Evolutionary conservation across 2,329 filamentous ascomycete species (phyloP).

Genomic region (Xylaria multiplex): DNA sequence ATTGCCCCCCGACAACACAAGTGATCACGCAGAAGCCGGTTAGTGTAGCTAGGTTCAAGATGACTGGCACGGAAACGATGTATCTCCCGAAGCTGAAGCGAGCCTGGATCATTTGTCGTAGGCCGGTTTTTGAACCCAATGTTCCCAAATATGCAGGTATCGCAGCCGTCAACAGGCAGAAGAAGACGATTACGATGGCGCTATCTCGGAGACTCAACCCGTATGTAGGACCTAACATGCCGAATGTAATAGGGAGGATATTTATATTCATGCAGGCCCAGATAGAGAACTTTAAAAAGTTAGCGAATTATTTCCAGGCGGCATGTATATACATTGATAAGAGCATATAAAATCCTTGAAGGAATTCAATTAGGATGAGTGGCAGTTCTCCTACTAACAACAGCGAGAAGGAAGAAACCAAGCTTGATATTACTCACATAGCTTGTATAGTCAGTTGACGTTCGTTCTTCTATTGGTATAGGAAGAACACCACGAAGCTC

Average conservation of each 20-base stretch:
- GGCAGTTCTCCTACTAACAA: neutral
- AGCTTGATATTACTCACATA: conserved; percentile 44
- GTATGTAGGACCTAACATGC: conserved; percentile 67
- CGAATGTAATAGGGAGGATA: conserved; percentile 64
- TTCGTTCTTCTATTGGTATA: conserved; percentile 46
- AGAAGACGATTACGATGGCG: conserved; percentile 70
- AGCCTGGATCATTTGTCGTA: conserved; percentile 74
- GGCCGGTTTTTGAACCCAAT: conserved; percentile 68
- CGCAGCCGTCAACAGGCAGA: conserved; percentile 64
- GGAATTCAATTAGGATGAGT: neutral
- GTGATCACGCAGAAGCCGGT: conserved; percentile 71
- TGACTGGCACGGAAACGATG: conserved; percentile 65
- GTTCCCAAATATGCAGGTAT: conserved; percentile 67
- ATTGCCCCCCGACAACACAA: conserved; percentile 68
- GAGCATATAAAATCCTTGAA: neutral
- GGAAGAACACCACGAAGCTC: conserved; percentile 47
- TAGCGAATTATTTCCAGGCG: conserved; percentile 3
- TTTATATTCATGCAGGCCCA: conserved; percentile 30
- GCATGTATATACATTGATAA: neutral
- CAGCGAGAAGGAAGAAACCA: neutral
- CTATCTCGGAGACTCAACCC: conserved; percentile 66
- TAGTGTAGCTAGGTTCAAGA: conserved; percentile 70
- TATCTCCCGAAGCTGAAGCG: conserved; percentile 69
- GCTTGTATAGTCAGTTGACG: conserved; percentile 44
- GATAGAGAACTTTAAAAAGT: conserved; percentile 27